A percentile compares a stretch with the other conserved stretches of the same genome.
Evolutionary conservation across 2,329 filamentous ascomycete genomes (phyloP).

Genomic region (Dothistroma pini): DNA sequence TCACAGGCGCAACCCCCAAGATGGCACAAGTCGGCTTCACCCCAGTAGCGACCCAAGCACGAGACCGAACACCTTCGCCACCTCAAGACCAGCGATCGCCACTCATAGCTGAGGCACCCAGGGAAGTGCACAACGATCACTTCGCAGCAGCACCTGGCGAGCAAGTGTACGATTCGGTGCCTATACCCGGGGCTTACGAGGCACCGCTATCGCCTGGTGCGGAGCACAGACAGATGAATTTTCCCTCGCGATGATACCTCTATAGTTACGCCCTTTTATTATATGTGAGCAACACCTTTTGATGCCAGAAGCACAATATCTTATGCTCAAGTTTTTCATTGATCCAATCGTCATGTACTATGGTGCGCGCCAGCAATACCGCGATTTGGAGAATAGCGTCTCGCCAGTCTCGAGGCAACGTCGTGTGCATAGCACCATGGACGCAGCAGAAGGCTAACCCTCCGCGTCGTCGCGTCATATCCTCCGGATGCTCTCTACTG

Average conservation of each 20-base stretch:
- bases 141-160: constrained; percentile 72
- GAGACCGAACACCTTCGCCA: constrained; percentile 25
- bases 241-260: constrained; percentile 19
- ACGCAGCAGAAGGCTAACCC: neutral
- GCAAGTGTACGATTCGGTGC: constrained; percentile 77
- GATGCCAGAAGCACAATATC: constrained; percentile 1
- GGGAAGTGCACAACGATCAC: constrained; percentile 57
- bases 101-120: constrained; percentile 37
- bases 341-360: neutral
- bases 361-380: neutral
- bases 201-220: constrained; percentile 24
- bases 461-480: neutral
- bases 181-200: constrained; percentile 79
- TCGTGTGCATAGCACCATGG: neutral
- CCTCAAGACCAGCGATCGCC: constrained; percentile 38
- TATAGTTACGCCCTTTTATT: constrained; percentile 13
- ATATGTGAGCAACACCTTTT: constrained; percentile 3
- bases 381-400: neutral
- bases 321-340: neutral
- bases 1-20: constrained; percentile 74
- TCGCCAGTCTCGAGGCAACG: neutral
- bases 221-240: constrained; percentile 18
- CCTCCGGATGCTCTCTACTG: neutral
- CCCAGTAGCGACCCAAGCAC: constrained; percentile 33
- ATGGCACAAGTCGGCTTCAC: constrained; percentile 61